Evolutionary conservation across 2,329 filamentous ascomycete genomes (phyloP).

Genomic region (Fusarium heterosporum): DNA sequence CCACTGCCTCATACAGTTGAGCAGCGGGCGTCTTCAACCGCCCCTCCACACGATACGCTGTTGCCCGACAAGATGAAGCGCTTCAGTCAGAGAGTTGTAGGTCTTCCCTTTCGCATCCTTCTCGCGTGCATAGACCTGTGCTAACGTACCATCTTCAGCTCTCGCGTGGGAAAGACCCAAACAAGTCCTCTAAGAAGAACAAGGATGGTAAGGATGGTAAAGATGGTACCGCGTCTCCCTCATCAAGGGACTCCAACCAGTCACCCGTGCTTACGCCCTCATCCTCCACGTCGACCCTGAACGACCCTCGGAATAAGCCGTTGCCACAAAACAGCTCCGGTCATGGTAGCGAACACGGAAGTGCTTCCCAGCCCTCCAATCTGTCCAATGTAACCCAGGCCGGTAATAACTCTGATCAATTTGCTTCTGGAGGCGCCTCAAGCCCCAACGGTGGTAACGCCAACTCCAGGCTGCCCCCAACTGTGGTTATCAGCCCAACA

Average conservation of each 20-base stretch:
- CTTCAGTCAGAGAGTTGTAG: conserved; percentile 96
- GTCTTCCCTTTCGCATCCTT: conserved; percentile 52
- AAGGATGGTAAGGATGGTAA: conserved; percentile 77
- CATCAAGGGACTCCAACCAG: conserved; percentile 68
- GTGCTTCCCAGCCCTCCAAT: conserved; percentile 55
- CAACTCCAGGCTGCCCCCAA: conserved; percentile 73
- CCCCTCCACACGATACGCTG: conserved; percentile 45
- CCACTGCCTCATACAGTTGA: conserved; percentile 45
- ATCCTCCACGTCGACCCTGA: conserved; percentile 88
- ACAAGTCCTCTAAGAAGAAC: conserved; percentile 84
- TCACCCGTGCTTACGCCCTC: conserved; percentile 80
- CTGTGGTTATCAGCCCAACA: conserved; percentile 94
- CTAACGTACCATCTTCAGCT: conserved; percentile 69
- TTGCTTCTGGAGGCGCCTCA: conserved; percentile 52
- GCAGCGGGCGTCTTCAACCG: conserved; percentile 46
- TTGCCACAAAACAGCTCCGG: conserved; percentile 68
- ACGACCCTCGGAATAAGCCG: conserved; percentile 87
- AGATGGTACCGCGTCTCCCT: conserved; percentile 84
- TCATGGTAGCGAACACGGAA: conserved; percentile 57
- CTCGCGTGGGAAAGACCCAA: conserved; percentile 87
- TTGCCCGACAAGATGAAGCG: conserved; percentile 83
- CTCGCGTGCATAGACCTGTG: background rate
- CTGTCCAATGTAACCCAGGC: conserved; percentile 54
- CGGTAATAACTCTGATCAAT: conserved; percentile 56
- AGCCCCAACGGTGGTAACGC: conserved; percentile 53